Percentiles rank a stretch among this genome's conserved stretches.
Evolutionary conservation across 2,329 filamentous ascomycete species (phyloP).

Genomic region (Paecilomyces niveus): DNA sequence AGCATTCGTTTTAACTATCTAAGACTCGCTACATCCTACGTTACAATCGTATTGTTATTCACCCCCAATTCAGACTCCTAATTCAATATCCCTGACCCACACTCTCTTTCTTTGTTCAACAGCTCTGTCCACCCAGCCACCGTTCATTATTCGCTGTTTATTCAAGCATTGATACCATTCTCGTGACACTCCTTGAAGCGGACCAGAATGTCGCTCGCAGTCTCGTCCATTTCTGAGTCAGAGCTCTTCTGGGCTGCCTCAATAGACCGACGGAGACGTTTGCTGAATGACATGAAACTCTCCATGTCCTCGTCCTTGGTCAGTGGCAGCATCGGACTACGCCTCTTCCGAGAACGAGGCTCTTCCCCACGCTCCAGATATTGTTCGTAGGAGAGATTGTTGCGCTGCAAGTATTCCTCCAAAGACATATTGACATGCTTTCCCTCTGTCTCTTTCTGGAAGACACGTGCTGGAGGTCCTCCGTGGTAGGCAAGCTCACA

Average conservation of each 20-base stretch:
- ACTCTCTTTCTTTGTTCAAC: background rate
- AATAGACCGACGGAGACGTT: background rate
- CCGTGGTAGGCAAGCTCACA: background rate
- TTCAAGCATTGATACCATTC: background rate
- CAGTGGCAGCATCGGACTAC: background rate
- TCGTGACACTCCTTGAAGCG: background rate
- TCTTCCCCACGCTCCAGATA: background rate
- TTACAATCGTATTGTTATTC: background rate
- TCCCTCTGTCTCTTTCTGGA: background rate
- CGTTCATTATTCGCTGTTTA: background rate
- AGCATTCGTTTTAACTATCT: background rate
- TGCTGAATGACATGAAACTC: background rate
- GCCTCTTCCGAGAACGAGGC: background rate
- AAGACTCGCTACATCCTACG: background rate
- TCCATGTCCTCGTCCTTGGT: background rate
- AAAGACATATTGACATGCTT: background rate
- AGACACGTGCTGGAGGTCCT: background rate
- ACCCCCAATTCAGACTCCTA: background rate
- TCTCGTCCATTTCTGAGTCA: background rate
- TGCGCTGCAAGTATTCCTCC: conserved; percentile 6
- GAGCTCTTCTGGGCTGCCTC: background rate
- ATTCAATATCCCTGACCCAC: background rate
- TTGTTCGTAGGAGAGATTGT: conserved; percentile 1
- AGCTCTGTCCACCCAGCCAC: background rate
- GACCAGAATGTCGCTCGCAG: background rate